Conservation (phyloP, 306 rosid genomes). For the Medicago lupulina region DNA sequence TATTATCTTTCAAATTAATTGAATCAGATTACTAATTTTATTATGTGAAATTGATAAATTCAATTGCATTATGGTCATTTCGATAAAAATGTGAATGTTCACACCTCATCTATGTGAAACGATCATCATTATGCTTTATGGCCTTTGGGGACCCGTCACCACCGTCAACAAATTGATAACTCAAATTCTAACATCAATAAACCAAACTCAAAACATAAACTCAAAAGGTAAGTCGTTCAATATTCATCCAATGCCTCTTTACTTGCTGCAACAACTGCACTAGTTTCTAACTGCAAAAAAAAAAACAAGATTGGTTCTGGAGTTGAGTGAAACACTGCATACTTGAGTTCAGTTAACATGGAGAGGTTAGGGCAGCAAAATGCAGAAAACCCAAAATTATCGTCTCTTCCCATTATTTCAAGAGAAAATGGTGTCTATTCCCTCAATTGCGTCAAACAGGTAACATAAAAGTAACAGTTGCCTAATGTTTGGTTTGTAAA, state of each 20-base stretch:
- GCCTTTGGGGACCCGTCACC: too few relatives aligned
- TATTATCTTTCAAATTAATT: too few relatives aligned
- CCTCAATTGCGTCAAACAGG: conserved; percentile 3
- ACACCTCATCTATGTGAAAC: background rate
- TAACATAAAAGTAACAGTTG: background rate
- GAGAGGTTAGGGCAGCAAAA: conserved; percentile 5
- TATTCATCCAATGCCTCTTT: background rate
- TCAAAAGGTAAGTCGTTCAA: background rate
- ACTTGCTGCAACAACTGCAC: background rate
- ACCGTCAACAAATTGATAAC: too few relatives aligned
- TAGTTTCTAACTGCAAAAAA: background rate
- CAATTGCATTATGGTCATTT: too few relatives aligned
- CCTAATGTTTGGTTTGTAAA: conserved; percentile 30
- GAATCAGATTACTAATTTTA: too few relatives aligned
- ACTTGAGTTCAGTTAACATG: conserved; percentile 2
- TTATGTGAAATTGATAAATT: too few relatives aligned
- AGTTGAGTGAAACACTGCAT: conserved; percentile 4
- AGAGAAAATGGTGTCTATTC: conserved; percentile 12
- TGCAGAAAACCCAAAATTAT: background rate
- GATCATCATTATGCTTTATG: background rate
- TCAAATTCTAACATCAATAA: too few relatives aligned
- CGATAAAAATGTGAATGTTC: too few relatives aligned
- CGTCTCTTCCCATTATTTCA: background rate
- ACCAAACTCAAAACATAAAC: background rate
- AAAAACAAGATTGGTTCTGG: background rate